Base-by-base conservation (phyloP, 116 monocot species). In the Papilionanthe hybrid region DNA sequence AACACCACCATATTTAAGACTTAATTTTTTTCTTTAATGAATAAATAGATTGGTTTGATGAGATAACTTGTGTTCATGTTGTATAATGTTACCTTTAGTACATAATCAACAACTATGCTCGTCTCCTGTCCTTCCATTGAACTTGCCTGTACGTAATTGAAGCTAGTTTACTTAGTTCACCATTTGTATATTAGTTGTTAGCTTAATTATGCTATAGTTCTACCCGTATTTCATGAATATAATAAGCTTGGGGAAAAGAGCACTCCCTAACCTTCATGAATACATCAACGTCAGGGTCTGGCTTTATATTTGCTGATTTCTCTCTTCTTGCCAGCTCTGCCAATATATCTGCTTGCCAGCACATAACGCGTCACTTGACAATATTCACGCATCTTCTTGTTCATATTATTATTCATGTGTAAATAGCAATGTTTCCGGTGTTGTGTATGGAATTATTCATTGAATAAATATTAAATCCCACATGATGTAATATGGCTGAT, bases 211-310 rank as follows among this genome's bases (percentile, higher is more conserved):
- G 17, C 12, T 17, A 53, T 53, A 53, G 53, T 15, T 53, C 53
- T 53, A 53, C 15, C 3, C 53, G 15, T 15, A 15, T 15, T 17
- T 13, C 53, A 53, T 4, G 53, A 15, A 53, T 0, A 53, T 4
- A 53, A 53, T 18, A 53, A 53, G 53, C 15, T 53, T 18, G 53
- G 17, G 15, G 4, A 13, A 53, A 53, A 53, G 53, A 53, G 18
- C 53, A 53, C 53, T 17, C 53, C 53, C 41, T 72, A 49, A 92
- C 95, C 90, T 95, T 95, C 89, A 95, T 92, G 42, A 84, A 92
- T 10, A 92, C 77, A 80, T 96, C 96, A 49, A 96, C 78, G 57
- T 91, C 91, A 15, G 91, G 86, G 80, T 96, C 93, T 20, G 96
- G 93, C 74, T 88, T 87, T 42, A 96, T 92, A 50, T 87, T 90